Evolutionary conservation across 495 filamentous ascomycete genomes (phyloP).

Genomic region (Aspergillus steynii): DNA sequence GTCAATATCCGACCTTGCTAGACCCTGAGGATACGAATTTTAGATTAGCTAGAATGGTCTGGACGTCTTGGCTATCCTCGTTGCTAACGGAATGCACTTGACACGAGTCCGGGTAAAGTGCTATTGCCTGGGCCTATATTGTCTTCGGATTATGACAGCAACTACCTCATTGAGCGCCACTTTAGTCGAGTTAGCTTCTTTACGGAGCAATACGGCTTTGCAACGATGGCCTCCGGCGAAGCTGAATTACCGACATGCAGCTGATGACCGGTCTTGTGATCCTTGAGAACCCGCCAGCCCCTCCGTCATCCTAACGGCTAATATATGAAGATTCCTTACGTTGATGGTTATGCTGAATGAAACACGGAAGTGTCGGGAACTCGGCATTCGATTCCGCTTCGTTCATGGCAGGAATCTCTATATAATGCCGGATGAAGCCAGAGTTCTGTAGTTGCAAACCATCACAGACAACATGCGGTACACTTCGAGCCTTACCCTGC

Average conservation of each 20-base stretch:
- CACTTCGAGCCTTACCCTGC: not conserved
- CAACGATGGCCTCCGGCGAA: not conserved
- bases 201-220: not conserved
- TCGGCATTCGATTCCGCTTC: not conserved
- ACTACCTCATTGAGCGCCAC: not conserved
- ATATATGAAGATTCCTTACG: not conserved
- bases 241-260: not conserved
- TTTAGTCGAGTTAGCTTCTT: not conserved
- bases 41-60: not conserved
- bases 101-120: not conserved
- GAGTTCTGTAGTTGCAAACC: not conserved
- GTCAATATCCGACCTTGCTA: too few species aligned
- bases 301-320: not conserved
- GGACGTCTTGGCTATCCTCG: not conserved
- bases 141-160: not conserved
- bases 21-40: not conserved
- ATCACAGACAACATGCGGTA: not conserved
- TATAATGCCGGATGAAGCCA: not conserved
- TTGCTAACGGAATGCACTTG: not conserved
- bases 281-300: too few species aligned
- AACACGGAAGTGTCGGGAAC: not conserved
- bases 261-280: not conserved
- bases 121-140: not conserved
- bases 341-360: not conserved
- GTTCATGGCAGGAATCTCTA: not conserved